Base-by-base conservation (phyloP, 805 yeast species). In the Starmerella kuoi region DNA sequence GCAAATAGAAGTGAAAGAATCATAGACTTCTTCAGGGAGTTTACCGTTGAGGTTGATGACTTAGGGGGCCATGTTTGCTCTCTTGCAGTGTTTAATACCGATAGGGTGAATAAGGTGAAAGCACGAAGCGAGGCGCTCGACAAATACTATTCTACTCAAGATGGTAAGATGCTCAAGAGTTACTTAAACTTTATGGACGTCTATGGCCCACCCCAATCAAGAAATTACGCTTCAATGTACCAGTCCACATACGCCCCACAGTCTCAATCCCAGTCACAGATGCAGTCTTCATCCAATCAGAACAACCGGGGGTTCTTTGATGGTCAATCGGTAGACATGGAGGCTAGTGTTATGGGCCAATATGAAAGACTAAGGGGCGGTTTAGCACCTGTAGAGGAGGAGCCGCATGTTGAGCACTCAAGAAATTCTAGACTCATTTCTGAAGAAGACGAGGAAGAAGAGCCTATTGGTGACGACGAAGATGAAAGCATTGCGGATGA, bases 101-200 rank as follows among this genome's bases (percentile, higher is more conserved):
- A 78, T 47, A 74, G 74, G 49, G 69, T 70, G 17, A 47, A 50
- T 20, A 50, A 57, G 18, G 66, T 63, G 18, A 61, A 59, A 41
- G 63, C 46, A 43, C 61, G 49, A 56, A 55, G 50, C n/a, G 56
- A 50, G n/a, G 52, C 48, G 5, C 47, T 51, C 17, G 59, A 62
- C 32, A 63, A 67, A 32, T 58, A 58, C 38, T 69, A 70, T 48
- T 67, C 68, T 43, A 52, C 68, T 2, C 68, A 73, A 0, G 91
- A 86, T 54, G 86, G 78, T 48, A 87, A 88, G 58, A 87, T 88
- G 95, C 74, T 84, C 62, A 84, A 84, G 53, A 84, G 95, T 1
- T 87, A 85, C 58, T 66, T 87, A 63, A 78, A 85, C 58, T 87
- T 87, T 57, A 63, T 86, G 53, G 94, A 86, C 55, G 83, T 86